Evolutionary conservation across 2,329 filamentous ascomycete genomes (phyloP).

Genomic region (Cytospora piceicola): DNA sequence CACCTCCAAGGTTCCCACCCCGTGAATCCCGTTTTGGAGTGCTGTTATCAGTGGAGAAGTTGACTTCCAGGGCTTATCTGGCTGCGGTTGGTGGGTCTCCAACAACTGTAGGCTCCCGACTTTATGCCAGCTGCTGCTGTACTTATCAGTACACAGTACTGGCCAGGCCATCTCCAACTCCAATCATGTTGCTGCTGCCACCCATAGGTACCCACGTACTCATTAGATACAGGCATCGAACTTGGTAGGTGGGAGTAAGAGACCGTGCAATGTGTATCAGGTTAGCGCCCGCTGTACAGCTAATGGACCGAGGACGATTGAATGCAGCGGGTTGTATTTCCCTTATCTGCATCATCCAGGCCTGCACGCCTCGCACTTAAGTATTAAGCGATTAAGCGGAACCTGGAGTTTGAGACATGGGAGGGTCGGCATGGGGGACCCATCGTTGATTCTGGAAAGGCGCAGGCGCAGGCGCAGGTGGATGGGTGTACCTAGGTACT

Average conservation of each 20-base stretch:
- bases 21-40: background rate
- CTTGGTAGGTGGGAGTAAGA: no score
- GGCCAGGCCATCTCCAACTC: no score
- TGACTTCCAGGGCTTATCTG: slow-evolving; percentile 7
- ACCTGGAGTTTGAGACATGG: background rate
- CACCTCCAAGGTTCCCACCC: background rate
- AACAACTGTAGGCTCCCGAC: background rate
- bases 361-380: background rate
- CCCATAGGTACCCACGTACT: no score
- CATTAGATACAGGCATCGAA: background rate
- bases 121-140: background rate
- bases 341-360: slow-evolving; percentile 12
- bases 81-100: background rate
- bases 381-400: no score
- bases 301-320: background rate
- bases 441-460: slow-evolving; percentile 2
- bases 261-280: background rate
- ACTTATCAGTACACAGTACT: no score
- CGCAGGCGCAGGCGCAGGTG: slow-evolving; percentile 10
- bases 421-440: slow-evolving; percentile 4
- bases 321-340: slow-evolving; percentile 9
- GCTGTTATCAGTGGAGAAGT: background rate
- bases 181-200: no score
- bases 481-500: background rate
- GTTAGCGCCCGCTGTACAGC: slow-evolving; percentile 16